Evolutionary conservation across 2,329 filamentous ascomycete genomes (phyloP).

Genomic region (Hypoxylon sp.): DNA sequence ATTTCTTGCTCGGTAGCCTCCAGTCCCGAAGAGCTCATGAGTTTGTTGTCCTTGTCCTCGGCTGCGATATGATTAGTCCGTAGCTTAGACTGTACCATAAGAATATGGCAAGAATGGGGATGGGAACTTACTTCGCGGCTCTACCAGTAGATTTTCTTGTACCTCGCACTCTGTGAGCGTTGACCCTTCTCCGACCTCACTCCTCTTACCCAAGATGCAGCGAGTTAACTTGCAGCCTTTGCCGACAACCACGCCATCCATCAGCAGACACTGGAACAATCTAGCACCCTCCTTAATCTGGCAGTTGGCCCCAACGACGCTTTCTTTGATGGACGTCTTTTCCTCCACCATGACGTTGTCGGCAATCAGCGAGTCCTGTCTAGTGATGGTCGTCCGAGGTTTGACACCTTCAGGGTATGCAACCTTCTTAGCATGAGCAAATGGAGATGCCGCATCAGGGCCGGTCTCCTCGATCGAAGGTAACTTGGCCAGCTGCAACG

Average conservation of each 20-base stretch:
- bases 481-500: slow-evolving; percentile 85
- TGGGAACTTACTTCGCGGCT: slow-evolving; percentile 71
- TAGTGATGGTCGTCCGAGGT: slow-evolving; percentile 80
- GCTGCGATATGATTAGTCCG: slow-evolving; percentile 53
- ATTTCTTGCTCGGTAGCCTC: slow-evolving; percentile 71
- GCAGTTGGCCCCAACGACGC: slow-evolving; percentile 85
- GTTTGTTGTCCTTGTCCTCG: slow-evolving; percentile 71
- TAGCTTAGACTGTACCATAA: slow-evolving; percentile 9
- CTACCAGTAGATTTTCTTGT: slow-evolving; percentile 86
- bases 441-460: slow-evolving; percentile 67
- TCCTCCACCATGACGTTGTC: slow-evolving; percentile 91
- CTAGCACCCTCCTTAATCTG: slow-evolving; percentile 87
- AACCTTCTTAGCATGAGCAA: slow-evolving; percentile 81
- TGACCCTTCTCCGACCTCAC: slow-evolving; percentile 81
- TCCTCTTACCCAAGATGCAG: slow-evolving; percentile 83
- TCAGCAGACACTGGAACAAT: slow-evolving; percentile 85
- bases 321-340: slow-evolving; percentile 91
- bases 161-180: slow-evolving; percentile 91
- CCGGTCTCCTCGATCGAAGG: slow-evolving; percentile 72
- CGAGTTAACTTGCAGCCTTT: slow-evolving; percentile 85
- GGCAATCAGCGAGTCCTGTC: slow-evolving; percentile 81
- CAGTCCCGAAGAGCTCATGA: slow-evolving; percentile 72
- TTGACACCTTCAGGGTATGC: slow-evolving; percentile 85
- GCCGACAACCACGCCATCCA: slow-evolving; percentile 89
- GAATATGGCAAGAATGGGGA: neutral